These are phyloP conservation scores for Lasiosphaeria hispida DNA, from an alignment of 495 filamentous ascomycete species.

Conservation along the genomic window DNA sequence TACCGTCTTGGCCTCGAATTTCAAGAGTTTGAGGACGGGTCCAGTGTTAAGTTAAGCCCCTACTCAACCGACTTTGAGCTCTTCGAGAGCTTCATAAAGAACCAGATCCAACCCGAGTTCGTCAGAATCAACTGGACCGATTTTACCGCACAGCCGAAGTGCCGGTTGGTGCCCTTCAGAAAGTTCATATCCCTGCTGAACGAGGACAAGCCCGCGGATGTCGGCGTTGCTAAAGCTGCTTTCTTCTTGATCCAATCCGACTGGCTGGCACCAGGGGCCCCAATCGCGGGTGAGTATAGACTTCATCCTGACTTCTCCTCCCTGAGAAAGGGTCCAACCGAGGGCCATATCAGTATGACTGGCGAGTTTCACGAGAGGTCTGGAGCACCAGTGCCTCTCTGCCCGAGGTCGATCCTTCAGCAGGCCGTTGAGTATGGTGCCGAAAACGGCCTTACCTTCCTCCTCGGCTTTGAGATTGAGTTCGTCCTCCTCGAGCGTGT, in stretches of 20 bases:
- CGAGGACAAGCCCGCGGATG: slow-evolving; percentile 45
- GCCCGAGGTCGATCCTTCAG: slow-evolving; percentile 58
- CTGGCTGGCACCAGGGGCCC: slow-evolving; percentile 38
- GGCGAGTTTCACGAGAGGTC: slow-evolving; percentile 56
- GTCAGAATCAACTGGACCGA: slow-evolving; percentile 79
- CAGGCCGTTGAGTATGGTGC: slow-evolving; percentile 49
- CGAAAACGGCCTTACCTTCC: slow-evolving; percentile 49
- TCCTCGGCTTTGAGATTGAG: slow-evolving; percentile 81
- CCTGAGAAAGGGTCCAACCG: slow-evolving; percentile 53
- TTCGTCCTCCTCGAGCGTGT: slow-evolving; percentile 62
- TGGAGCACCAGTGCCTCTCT: slow-evolving; percentile 43
- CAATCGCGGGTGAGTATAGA: slow-evolving; percentile 56
- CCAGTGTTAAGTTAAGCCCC: slow-evolving; percentile 9
- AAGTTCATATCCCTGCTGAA: slow-evolving; percentile 60
- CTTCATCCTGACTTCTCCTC: slow-evolving; percentile 60
- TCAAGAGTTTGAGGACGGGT: slow-evolving; percentile 28
- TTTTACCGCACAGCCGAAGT: slow-evolving; percentile 67
- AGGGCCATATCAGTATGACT: slow-evolving; percentile 59
- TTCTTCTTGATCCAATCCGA: slow-evolving; percentile 62
- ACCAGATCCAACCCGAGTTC: slow-evolving; percentile 65
- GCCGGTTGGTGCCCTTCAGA: slow-evolving; percentile 65
- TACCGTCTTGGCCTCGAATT: slow-evolving; percentile 57
- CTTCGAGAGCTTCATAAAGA: slow-evolving; percentile 57
- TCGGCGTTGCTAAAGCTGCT: slow-evolving; percentile 55
- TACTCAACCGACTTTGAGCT: slow-evolving; percentile 40